Conservation (phyloP, 2,329 filamentous ascomycete species). For the Fusarium chaquense region DNA sequence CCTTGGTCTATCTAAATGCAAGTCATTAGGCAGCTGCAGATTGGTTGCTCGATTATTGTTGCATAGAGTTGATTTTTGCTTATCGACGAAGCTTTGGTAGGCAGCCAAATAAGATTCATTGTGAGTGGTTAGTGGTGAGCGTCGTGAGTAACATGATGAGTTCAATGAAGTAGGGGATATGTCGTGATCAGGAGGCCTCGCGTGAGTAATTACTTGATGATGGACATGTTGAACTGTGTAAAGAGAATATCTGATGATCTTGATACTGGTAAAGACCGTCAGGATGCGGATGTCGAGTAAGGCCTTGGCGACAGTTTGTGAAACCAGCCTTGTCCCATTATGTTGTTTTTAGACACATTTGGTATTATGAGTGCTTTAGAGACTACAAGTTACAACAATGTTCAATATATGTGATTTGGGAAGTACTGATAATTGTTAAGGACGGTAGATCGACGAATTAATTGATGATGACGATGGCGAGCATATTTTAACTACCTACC, state of each 20-base stretch:
- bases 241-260: background rate
- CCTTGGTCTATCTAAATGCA: background rate
- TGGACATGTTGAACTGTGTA: background rate
- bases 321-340: background rate
- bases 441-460: background rate
- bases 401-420: background rate
- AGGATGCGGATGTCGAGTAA: background rate
- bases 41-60: background rate
- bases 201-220: background rate
- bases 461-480: no score
- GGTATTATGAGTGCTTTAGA: background rate
- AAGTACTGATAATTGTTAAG: no score
- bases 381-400: no score
- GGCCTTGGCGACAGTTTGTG: background rate
- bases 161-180: background rate
- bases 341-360: background rate
- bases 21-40: slow-evolving; percentile 22
- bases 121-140: slow-evolving; percentile 46
- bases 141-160: background rate
- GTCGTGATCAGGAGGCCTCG: background rate
- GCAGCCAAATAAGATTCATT: slow-evolving; percentile 49
- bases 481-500: background rate
- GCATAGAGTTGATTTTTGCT: background rate
- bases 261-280: background rate
- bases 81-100: slow-evolving; percentile 31